Evolutionary conservation across 2,329 filamentous ascomycete species (phyloP), one percentile per base, ranked within the genome.

Genomic region (Diplodia intermedia): DNA sequence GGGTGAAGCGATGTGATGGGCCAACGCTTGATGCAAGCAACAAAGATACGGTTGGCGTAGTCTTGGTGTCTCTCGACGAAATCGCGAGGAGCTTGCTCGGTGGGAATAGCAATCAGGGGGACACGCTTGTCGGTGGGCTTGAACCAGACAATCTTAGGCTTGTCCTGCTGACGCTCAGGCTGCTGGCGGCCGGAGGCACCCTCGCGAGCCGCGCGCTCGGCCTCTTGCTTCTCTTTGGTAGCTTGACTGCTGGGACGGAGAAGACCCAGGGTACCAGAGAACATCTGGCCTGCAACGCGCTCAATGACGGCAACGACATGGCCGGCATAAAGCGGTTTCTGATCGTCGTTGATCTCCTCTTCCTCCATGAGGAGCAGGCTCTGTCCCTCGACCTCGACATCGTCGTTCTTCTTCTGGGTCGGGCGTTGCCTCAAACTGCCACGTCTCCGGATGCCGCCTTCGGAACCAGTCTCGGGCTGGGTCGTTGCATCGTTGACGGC

Each of bases 81-180:
- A 81, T 98, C 95, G 43, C 93, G 91, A 23, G 95, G 95, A 9
- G 95, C 95, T 82, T 99, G 95, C 80, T 99, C 95, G 3, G 95
- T 99, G 1, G 95, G 95, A 71, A 99, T 99, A 66, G 95, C 95
- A 79, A 99, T 99, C 72, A 99, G 85, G 61, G 95, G 95, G 57
- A 99, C 95, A 77, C 95, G 93, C 87, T 99, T 98, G 82, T 99
- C 95, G 1, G 95, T 99, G 69, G 95, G 95, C 85, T 99, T 99
- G 85, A 99, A 99, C 95, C 95, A 99, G 52, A 99, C 95, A 81
- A 99, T 99, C 89, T 99, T 99, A 71, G 95, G 95, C 82, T 97
- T 97, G 71, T 99, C 95, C 78, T 96, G 93, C 71, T 92, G 88
- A 66, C 94, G 92, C 71, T 91, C 90, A 70, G 94, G 92, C 72